Conservation (phyloP, 1,284 basidiomycete species). For the Testicularia cyperi region DNA sequence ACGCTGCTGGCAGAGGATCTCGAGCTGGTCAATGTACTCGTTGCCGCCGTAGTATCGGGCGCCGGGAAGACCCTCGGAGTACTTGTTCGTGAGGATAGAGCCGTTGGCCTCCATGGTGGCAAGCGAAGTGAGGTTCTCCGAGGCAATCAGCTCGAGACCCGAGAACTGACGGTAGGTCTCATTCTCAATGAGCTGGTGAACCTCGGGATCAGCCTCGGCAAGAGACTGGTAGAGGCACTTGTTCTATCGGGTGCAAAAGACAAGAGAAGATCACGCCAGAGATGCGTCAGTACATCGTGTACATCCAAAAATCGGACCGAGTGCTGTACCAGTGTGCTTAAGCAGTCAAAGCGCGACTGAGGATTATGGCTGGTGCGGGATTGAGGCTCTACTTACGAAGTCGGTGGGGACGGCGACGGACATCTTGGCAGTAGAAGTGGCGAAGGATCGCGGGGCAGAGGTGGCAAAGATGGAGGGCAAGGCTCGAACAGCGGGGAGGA, state of each 20-base stretch:
- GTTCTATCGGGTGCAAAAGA: constrained; percentile 78
- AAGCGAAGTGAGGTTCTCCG: constrained; percentile 67
- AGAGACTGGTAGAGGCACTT: constrained; percentile 83
- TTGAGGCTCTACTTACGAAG: constrained; percentile 55
- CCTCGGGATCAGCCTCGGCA: constrained; percentile 86
- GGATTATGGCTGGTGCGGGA: too few relatives aligned
- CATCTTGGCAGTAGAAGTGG: constrained; percentile 40
- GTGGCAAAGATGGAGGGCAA: constrained; percentile 4
- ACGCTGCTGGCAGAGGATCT: constrained; percentile 89
- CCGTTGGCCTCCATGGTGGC: constrained; percentile 90
- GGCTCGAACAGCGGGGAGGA: constrained; percentile 9
- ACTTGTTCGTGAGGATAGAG: constrained; percentile 98
- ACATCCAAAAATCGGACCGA: too few relatives aligned
- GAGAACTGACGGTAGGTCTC: constrained; percentile 96
- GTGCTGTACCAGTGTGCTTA: too few relatives aligned
- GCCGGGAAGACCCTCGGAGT: constrained; percentile 70
- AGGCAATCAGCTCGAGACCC: constrained; percentile 93
- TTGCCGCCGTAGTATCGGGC: constrained; percentile 94
- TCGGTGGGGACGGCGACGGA: constrained; percentile 55
- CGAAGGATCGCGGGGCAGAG: constrained; percentile 19
- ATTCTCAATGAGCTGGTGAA: constrained; percentile 96
- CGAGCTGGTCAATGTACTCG: constrained; percentile 89
- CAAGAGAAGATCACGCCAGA: too few relatives aligned
- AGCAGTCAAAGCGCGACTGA: too few relatives aligned
- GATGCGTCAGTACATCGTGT: too few relatives aligned